phyloP scores from a whole-genome alignment of 352 stramenopile species.

The Thalassiosira mediterranea region DNA sequence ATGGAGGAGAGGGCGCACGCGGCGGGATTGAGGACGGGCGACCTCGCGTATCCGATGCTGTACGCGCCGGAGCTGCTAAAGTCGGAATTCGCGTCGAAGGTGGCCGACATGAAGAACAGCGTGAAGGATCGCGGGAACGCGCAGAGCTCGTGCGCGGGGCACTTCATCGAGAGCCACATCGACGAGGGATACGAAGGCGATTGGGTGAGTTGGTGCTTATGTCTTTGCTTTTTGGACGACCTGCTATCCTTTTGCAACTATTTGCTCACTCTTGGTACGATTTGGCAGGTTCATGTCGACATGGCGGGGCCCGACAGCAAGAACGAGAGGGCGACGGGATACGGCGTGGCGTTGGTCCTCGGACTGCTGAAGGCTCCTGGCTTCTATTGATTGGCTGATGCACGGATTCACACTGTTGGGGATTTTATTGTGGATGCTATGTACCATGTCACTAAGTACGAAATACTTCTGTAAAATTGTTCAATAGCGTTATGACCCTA shows the following conservation, averaged over 20 bases:
- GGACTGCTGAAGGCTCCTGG: conserved; percentile 28
- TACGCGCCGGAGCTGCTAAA: conserved; percentile 90
- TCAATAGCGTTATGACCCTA: no score
- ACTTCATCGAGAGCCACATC: conserved; percentile 52
- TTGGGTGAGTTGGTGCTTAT: conserved; percentile 22
- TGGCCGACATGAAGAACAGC: conserved; percentile 95
- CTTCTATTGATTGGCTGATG: conserved; percentile 15
- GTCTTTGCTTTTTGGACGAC: conserved; percentile 35
- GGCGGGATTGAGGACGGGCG: conserved; percentile 86
- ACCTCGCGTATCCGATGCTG: conserved; percentile 89
- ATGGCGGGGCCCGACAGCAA: conserved; percentile 89
- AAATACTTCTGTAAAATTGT: no score
- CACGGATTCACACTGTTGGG: no score
- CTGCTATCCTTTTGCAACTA: conserved; percentile 90
- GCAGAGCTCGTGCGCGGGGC: conserved; percentile 85
- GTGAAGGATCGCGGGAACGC: conserved; percentile 89
- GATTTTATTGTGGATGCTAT: no score
- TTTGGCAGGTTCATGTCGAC: conserved; percentile 87
- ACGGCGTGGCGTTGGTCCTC: conserved; percentile 88
- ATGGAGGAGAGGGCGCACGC: conserved; percentile 84
- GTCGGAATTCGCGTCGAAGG: conserved; percentile 87
- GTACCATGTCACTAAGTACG: no score
- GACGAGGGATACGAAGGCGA: conserved; percentile 32
- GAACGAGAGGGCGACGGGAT: conserved; percentile 88
- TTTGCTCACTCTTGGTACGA: conserved; percentile 84